These are phyloP conservation scores for Myxozyma sirexii DNA, from an alignment of 805 yeast species.

Conservation along the genomic window DNA sequence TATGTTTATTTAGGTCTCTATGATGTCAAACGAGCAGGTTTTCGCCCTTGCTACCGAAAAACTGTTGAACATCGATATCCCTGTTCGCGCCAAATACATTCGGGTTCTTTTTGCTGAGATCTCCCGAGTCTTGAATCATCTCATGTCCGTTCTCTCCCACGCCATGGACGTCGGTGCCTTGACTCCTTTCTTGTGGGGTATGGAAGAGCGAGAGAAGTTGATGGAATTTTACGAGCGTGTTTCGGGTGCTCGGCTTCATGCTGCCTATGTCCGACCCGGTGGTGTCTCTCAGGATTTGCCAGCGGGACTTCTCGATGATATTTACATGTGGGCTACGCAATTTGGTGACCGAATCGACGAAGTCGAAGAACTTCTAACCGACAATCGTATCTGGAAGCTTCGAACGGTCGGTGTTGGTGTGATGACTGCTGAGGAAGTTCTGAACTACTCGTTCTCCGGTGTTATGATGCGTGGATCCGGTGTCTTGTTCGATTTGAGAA, in stretches of 20 bases:
- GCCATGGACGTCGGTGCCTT: slow-evolving; percentile 95
- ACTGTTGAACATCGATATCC: slow-evolving; percentile 80
- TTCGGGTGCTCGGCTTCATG: slow-evolving; percentile 85
- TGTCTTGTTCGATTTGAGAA: slow-evolving; percentile 82
- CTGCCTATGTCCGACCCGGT: slow-evolving; percentile 89
- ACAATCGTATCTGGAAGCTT: slow-evolving; percentile 89
- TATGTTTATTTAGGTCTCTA: slow-evolving; percentile 46
- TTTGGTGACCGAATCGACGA: slow-evolving; percentile 92
- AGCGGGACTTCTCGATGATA: slow-evolving; percentile 82
- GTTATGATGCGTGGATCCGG: slow-evolving; percentile 93
- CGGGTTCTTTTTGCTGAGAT: slow-evolving; percentile 86
- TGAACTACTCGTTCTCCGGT: slow-evolving; percentile 78
- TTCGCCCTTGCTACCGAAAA: slow-evolving; percentile 84
- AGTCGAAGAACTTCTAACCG: slow-evolving; percentile 84
- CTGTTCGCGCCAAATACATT: slow-evolving; percentile 80
- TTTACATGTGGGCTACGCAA: slow-evolving; percentile 95
- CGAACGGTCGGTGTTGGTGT: slow-evolving; percentile 81
- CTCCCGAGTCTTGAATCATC: slow-evolving; percentile 79
- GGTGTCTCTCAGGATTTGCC: slow-evolving; percentile 90
- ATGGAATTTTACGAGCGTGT: slow-evolving; percentile 93
- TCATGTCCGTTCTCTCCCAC: slow-evolving; percentile 84
- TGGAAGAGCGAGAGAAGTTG: slow-evolving; percentile 88
- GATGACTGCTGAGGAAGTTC: slow-evolving; percentile 83
- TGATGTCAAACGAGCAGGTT: slow-evolving; percentile 91
- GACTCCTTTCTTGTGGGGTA: slow-evolving; percentile 92